phyloP scores from a whole-genome alignment of 2,329 filamentous ascomycete species.

The Aureobasidium musti region DNA sequence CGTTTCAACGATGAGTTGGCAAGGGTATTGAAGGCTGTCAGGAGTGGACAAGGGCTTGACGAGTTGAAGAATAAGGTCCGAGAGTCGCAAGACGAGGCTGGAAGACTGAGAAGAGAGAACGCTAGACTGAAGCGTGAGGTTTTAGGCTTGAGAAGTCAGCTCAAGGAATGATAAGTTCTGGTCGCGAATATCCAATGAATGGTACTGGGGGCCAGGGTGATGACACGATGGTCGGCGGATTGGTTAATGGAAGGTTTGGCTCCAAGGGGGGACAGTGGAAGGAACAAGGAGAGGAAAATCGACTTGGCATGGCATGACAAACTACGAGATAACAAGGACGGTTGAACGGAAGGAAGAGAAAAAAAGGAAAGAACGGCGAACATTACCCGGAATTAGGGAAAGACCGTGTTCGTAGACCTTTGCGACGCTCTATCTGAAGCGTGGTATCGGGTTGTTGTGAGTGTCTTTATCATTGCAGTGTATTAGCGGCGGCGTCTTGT shows the following conservation, averaged over 20 bases:
- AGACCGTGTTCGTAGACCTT: background rate
- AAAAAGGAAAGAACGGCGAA: background rate
- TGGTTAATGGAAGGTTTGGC: background rate
- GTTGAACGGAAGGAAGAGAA: background rate
- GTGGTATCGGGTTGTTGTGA: background rate
- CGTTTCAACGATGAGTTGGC: slow-evolving; percentile 89
- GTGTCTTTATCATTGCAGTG: slow-evolving; percentile 5
- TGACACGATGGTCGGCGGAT: background rate
- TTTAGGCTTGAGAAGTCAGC: slow-evolving; percentile 60
- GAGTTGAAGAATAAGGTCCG: slow-evolving; percentile 71
- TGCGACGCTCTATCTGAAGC: background rate
- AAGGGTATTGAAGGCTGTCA: slow-evolving; percentile 75
- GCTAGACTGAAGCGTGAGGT: slow-evolving; percentile 79
- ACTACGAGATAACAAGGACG: background rate
- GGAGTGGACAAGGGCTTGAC: slow-evolving; percentile 74
- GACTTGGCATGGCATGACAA: background rate
- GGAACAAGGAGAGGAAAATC: background rate
- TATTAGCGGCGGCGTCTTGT: slow-evolving; percentile 23
- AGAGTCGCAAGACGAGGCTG: slow-evolving; percentile 75
- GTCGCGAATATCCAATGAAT: background rate
- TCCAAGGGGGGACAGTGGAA: background rate
- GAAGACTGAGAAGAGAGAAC: slow-evolving; percentile 81
- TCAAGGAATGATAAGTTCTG: slow-evolving; percentile 43
- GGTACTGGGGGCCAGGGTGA: background rate
- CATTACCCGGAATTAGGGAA: background rate